Base-by-base conservation (phyloP, 495 filamentous ascomycete genomes). In the Podospora sp. region DNA sequence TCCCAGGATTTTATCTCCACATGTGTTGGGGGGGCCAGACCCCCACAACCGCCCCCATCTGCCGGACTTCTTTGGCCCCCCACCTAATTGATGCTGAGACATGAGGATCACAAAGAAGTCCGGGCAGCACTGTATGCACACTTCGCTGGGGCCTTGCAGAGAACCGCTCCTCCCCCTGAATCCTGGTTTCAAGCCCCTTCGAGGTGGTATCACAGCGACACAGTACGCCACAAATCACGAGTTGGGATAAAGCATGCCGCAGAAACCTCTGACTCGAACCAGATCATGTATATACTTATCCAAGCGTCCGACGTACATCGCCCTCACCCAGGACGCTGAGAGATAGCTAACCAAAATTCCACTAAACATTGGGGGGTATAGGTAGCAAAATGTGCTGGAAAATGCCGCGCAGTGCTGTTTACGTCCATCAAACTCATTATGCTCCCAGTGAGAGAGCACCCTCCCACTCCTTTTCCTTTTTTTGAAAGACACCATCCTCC, bases 321-420 rank as follows among this genome's bases (percentile, higher is more conserved):
- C 40, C 40, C 40, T 46, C 16, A 11, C 3, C 8, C 22, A n/a
- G 52, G 52, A 22, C 20, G 16, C 20, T n/a, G 11, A 24, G 9
- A 56, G 52, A 33, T 24, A 58, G 24, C 29, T 12, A 58, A 26
- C 21, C 56, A 66, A 63, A 46, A 46, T 46, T 27, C 55, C 33
- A 18, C 60, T 55, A 65, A 62, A 50, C 36, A 49, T 24, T 63
- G 56, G 68, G 40, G 33, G 68, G 68, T 69, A 69, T 69, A 69
- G 60, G 67, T 69, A 57, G 58, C 6, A 20, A 60, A 22, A 55
- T 59, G 56, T 59, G 56, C 56, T 33, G 6, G 55, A 52, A 61
- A 59, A 59, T 59, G 56, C 56, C 56, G 25, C 56, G 22, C 56
- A 26, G 40, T 46, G 40, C 40, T 46, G 40, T 46, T 33, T 59